phyloP scores from a whole-genome alignment of 106 monocot species.

The Posidonia australis region DNA sequence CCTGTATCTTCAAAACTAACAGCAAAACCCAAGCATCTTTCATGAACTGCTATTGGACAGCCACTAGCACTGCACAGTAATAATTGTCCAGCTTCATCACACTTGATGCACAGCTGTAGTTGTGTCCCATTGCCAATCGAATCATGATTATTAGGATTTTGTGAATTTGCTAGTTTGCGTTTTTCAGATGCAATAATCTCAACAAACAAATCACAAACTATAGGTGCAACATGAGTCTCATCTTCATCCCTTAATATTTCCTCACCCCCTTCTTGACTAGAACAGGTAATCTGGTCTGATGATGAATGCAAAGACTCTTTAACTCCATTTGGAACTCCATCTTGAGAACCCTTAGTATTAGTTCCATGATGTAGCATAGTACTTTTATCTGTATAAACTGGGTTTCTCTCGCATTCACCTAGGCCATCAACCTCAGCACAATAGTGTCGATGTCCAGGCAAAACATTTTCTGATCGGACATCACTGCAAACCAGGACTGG shows the following conservation, averaged over 20 bases:
- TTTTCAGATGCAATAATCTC: conserved; percentile 8
- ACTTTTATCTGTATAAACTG: not conserved
- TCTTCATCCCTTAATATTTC: conserved; percentile 14
- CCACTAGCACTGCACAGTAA: conserved; percentile 33
- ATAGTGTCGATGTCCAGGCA: not conserved
- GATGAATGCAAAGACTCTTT: not conserved
- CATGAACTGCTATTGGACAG: conserved; percentile 43
- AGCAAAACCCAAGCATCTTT: conserved; percentile 28
- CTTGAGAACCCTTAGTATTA: not conserved
- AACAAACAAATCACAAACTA: not conserved
- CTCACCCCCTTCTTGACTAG: conserved; percentile 3
- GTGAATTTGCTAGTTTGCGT: conserved; percentile 9
- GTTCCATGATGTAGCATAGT: not conserved
- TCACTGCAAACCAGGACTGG: too few species aligned
- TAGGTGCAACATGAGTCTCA: conserved; percentile 6
- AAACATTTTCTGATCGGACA: not conserved
- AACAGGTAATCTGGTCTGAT: not conserved
- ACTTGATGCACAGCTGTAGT: conserved; percentile 34
- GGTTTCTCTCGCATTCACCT: not conserved
- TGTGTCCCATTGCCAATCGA: conserved; percentile 13
- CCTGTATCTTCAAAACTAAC: conserved; percentile 17
- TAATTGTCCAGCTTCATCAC: conserved; percentile 37
- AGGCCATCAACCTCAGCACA: not conserved
- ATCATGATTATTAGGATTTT: conserved; percentile 3
- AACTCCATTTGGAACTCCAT: not conserved